phyloP scores from a whole-genome alignment of 805 yeast genomes.

The Limtongia smithiae region DNA sequence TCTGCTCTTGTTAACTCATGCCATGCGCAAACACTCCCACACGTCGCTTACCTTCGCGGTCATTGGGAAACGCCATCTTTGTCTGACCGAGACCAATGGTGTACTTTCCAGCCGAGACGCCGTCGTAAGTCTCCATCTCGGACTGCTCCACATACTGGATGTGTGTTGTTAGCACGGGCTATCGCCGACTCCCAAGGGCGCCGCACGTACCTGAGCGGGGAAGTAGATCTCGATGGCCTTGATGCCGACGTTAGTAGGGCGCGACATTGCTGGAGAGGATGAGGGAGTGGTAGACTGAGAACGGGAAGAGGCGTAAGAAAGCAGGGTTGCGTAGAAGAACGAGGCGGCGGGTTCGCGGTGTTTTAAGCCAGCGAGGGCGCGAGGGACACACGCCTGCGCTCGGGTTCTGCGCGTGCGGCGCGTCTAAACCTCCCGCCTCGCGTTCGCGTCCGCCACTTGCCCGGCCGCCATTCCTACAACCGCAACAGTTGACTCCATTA shows the following conservation, averaged over 20 bases:
- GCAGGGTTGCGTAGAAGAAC: neutral
- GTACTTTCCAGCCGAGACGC: slow-evolving; percentile 89
- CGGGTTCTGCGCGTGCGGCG: too few species aligned
- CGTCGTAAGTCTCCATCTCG: slow-evolving; percentile 80
- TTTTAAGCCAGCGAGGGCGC: too few species aligned
- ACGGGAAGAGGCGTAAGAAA: neutral
- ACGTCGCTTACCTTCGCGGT: slow-evolving; percentile 60
- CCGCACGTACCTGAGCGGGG: slow-evolving; percentile 64
- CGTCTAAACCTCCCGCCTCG: too few species aligned
- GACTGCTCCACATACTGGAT: slow-evolving; percentile 73
- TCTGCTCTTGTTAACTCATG: slow-evolving; percentile 41
- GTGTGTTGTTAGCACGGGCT: too few species aligned
- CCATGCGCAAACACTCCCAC: neutral
- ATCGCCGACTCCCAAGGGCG: neutral
- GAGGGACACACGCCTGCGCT: too few species aligned
- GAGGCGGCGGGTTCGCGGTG: neutral
- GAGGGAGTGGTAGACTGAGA: neutral
- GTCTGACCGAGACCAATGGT: slow-evolving; percentile 99
- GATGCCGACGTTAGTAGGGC: slow-evolving; percentile 87
- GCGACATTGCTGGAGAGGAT: slow-evolving; percentile 25
- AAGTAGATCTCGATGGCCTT: slow-evolving; percentile 92
- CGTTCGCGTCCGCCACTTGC: too few species aligned
- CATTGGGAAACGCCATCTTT: slow-evolving; percentile 95
- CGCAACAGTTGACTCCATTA: too few species aligned
- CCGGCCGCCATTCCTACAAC: too few species aligned